A percentile compares a stretch with the other conserved stretches of the same genome.
phyloP scores from a whole-genome alignment of 78 protist genomes.

The Dictyostelium citrinum region DNA sequence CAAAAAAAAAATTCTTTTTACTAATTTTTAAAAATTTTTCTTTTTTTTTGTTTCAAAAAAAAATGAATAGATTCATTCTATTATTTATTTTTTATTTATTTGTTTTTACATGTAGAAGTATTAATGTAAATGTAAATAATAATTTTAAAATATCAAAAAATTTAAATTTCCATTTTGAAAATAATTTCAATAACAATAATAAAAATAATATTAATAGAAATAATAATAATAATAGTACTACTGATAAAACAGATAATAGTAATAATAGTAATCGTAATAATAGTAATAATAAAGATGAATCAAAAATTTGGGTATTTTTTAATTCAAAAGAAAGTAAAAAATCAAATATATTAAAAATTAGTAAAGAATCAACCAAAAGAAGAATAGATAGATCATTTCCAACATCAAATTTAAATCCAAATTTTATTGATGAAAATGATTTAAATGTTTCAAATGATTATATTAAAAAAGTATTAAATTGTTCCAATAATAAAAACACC shows the following conservation, averaged over 20 bases:
- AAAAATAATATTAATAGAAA: not conserved
- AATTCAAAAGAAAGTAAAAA: not conserved
- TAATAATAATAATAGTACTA: not conserved
- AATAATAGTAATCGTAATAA: not conserved
- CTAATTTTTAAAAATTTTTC: no score
- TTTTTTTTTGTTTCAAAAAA: not conserved
- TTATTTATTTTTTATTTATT: not conserved
- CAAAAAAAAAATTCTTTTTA: no score
- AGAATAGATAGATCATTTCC: not conserved
- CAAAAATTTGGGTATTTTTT: not conserved
- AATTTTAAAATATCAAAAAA: not conserved
- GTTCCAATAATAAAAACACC: not conserved
- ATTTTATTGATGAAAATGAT: conserved; percentile 1
- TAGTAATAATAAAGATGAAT: not conserved
- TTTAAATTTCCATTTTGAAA: not conserved
- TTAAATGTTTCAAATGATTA: not conserved
- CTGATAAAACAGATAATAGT: not conserved
- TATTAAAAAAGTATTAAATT: not conserved
- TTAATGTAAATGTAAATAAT: not conserved
- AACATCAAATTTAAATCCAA: not conserved
- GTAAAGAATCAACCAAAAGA: not conserved
- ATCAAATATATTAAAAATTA: not conserved
- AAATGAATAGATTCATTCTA: not conserved
- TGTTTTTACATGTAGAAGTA: not conserved
- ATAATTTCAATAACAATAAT: not conserved